Evolutionary conservation across 257 asterid species (phyloP), one percentile per base, ranked within the genome.

Genomic region (Solanum piurae): DNA sequence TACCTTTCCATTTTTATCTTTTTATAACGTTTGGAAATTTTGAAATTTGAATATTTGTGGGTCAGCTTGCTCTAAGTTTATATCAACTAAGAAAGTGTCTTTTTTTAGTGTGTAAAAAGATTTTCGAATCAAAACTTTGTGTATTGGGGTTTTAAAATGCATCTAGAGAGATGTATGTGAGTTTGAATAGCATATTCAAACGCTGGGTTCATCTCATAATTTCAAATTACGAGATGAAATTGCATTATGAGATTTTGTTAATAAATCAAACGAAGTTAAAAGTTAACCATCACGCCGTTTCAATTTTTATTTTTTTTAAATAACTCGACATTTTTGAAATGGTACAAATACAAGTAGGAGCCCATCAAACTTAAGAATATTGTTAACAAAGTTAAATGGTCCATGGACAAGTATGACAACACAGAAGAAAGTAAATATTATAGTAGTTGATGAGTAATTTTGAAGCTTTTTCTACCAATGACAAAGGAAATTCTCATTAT

Each of bases 131-230:
- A 23, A 4, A 2, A 2, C 3, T 3, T 21, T 60, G 68, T 21
- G 1, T 58, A 3, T 16, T 7, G n/a, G 64, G 5, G 9, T 52
- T 52, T 52, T 6, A 52, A n/a, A 21, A 49, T 49, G 58, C 58
- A 44, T 14, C 49, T 44, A 11, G 16, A 44, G 16, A 44, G 55
- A 52, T 16, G n/a, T 52, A 52, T 52, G 6, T 1, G 4, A 2
- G n/a, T 52, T 52, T 6, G n/a, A 55, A 55, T 18, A 0, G 4
- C 9, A 52, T 6, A 52, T 52, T 52, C 0, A 52, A 16, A 52
- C 0, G 10, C 0, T 18, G n/a, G 0, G 18, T 52, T 52, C n/a
- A 52, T 52, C 2, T 55, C 4, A 6, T 18, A 7, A 2, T 55
- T 18, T 55, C 0, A 55, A 18, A 55, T 52, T 18, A 6, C 4